Evolutionary conservation across 495 filamentous ascomycete genomes (phyloP), one percentile per base, ranked within the genome.

Genomic region (Apiosordaria backusii): DNA sequence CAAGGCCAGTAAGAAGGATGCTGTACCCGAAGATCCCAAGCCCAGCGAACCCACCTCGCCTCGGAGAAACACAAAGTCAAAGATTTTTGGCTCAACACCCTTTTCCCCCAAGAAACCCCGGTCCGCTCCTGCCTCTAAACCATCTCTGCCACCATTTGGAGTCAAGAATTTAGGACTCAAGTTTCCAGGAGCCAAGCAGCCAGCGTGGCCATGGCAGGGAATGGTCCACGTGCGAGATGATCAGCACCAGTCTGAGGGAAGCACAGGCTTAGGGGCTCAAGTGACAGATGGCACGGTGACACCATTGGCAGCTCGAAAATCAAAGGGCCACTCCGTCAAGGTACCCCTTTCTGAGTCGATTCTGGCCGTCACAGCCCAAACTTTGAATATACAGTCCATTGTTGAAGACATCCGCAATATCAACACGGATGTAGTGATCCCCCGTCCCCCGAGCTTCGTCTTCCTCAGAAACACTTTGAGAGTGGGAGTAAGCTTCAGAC

Each of bases 131-230:
- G 23, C 67, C 3, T 4, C 62, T 18, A 70, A 57, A 35, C 61
- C 67, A 52, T 63, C 65, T 29, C 21, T 78, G 68, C 75, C 77
- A 35, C 65, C 73, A 52, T 62, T 72, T 67, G 61, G 81, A 68
- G 54, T 75, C 65, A 73, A 78, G 71, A 66, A 68, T 21, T 26
- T 66, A 5, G 76, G 70, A 0, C 52, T 84, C 1, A 90, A 86
- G 68, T 81, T 86, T 57, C 84, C 88, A 0, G 89, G 89, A 9
- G 80, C 86, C 26, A 70, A 84, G 50, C 78, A 88, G 29, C 82
- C 89, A 16, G 78, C 88, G 53, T 95, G 91, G 91, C 91, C 91
- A 27, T 86, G 87, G 61, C 79, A 78, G 71, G 89, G 80, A 23
- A 83, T 89, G 69, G 70, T 81, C 5, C 90, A 94, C 72, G 71